Evolutionary conservation across 805 yeast species (phyloP).

Genomic region (Metschnikowia anglica): DNA sequence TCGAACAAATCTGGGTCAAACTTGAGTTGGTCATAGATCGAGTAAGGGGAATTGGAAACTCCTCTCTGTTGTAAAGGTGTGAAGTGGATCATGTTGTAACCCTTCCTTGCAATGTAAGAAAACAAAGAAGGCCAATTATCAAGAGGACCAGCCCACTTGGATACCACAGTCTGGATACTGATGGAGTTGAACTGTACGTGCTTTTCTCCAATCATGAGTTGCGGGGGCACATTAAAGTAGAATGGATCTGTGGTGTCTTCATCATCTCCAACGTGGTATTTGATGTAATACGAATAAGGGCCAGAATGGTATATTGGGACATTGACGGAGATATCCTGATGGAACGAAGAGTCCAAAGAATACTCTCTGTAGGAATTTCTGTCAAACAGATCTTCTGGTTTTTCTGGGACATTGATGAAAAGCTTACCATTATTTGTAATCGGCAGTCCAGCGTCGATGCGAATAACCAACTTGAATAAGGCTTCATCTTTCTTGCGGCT

Average conservation of each 20-base stretch:
- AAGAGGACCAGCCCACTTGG: slow-evolving; percentile 85
- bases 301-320: slow-evolving; percentile 73
- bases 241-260: slow-evolving; percentile 52
- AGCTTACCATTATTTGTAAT: slow-evolving; percentile 69
- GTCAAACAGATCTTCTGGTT: slow-evolving; percentile 43
- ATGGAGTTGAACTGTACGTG: slow-evolving; percentile 74
- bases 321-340: slow-evolving; percentile 58
- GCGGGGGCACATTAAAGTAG: slow-evolving; percentile 81
- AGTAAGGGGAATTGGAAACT: slow-evolving; percentile 87
- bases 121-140: slow-evolving; percentile 69
- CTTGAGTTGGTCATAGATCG: slow-evolving; percentile 78
- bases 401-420: slow-evolving; percentile 69
- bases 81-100: slow-evolving; percentile 94
- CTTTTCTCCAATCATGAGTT: slow-evolving; percentile 53
- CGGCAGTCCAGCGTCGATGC: slow-evolving; percentile 72
- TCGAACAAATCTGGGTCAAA: slow-evolving; percentile 71
- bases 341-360: slow-evolving; percentile 56
- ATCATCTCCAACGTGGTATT: slow-evolving; percentile 45
- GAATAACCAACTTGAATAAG: slow-evolving; percentile 54
- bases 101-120: slow-evolving; percentile 60
- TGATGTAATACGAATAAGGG: slow-evolving; percentile 69
- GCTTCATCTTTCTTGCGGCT: slow-evolving; percentile 37
- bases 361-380: slow-evolving; percentile 56
- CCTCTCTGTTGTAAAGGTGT: slow-evolving; percentile 93
- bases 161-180: slow-evolving; percentile 78